A percentile compares a stretch with the other conserved stretches of the same genome.
phyloP scores from a whole-genome alignment of 345 rosid species.

The Linum tenue region DNA sequence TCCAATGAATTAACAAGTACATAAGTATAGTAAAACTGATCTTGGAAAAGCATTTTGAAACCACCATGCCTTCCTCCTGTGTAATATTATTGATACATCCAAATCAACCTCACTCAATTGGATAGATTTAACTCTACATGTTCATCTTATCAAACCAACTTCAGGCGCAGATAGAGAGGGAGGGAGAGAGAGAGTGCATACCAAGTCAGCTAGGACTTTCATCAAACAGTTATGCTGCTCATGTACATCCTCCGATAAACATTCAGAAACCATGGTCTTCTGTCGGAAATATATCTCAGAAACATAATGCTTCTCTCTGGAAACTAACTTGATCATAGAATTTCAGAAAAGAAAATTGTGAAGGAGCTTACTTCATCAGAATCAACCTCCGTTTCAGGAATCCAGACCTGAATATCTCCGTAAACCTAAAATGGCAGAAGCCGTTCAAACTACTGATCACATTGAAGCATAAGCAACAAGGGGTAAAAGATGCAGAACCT shows the following conservation, averaged over 20 bases:
- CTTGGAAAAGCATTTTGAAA: constrained; percentile 3
- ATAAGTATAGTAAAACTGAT: background rate
- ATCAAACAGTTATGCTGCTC: constrained; percentile 22
- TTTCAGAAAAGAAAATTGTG: background rate
- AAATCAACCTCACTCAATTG: too few species aligned
- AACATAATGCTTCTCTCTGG: background rate
- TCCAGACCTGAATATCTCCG: constrained; percentile 43
- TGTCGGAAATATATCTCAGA: constrained; percentile 8
- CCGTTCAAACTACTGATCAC: background rate
- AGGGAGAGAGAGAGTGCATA: background rate
- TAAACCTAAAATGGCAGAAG: constrained; percentile 22
- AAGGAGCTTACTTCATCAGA: constrained; percentile 11
- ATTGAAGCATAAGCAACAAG: background rate
- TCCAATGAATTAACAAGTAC: background rate
- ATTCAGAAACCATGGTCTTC: constrained; percentile 12
- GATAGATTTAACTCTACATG: too few species aligned
- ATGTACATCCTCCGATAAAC: constrained; percentile 5
- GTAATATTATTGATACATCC: too few species aligned
- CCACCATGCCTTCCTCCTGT: too few species aligned
- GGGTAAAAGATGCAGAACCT: constrained; percentile 23
- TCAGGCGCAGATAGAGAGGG: too few species aligned
- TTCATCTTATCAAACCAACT: too few species aligned
- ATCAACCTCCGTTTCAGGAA: constrained; percentile 18
- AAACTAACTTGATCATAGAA: background rate
- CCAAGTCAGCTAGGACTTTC: constrained; percentile 41